These are phyloP conservation scores for Megacollybia marginata DNA, from an alignment of 768 basidiomycete species.

Conservation along the genomic window DNA sequence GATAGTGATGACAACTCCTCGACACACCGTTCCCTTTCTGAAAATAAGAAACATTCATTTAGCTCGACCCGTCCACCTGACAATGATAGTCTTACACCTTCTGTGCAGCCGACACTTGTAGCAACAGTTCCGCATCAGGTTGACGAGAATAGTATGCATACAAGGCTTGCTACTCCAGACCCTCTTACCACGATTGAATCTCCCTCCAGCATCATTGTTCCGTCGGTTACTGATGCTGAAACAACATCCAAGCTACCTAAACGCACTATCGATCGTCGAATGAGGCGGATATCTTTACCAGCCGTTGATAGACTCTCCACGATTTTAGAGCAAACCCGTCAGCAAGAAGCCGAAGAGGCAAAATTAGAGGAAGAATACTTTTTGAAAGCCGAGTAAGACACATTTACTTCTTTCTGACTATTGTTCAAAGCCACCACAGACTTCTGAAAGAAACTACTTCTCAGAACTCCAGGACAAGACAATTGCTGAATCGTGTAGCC, in stretches of 20 bases:
- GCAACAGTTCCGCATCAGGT: too few relatives aligned
- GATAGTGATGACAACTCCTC: slow-evolving; percentile 46
- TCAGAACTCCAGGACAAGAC: slow-evolving; percentile 64
- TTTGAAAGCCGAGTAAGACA: slow-evolving; percentile 43
- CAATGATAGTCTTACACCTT: not conserved
- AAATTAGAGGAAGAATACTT: slow-evolving; percentile 51
- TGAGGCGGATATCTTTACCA: slow-evolving; percentile 19
- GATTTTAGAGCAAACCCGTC: slow-evolving; percentile 25
- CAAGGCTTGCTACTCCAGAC: too few relatives aligned
- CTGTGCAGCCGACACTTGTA: not conserved
- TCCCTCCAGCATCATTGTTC: not conserved
- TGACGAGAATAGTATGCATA: too few relatives aligned
- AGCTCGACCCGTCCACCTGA: too few relatives aligned
- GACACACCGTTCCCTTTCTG: slow-evolving; percentile 36
- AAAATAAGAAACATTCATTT: slow-evolving; percentile 7
- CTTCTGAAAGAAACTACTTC: slow-evolving; percentile 49
- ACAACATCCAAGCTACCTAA: not conserved
- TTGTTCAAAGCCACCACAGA: slow-evolving; percentile 26
- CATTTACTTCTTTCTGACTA: slow-evolving; percentile 3
- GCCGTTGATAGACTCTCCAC: slow-evolving; percentile 15
- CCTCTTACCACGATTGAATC: not conserved
- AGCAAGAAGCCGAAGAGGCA: slow-evolving; percentile 38
- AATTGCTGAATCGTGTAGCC: slow-evolving; percentile 61
- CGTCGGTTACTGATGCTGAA: not conserved
- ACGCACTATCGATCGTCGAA: slow-evolving; percentile 5